A percentile compares a stretch with the other conserved stretches of the same genome.
Evolutionary conservation across 306 rosid genomes (phyloP).

Genomic region (Ormosia semicastrata): DNA sequence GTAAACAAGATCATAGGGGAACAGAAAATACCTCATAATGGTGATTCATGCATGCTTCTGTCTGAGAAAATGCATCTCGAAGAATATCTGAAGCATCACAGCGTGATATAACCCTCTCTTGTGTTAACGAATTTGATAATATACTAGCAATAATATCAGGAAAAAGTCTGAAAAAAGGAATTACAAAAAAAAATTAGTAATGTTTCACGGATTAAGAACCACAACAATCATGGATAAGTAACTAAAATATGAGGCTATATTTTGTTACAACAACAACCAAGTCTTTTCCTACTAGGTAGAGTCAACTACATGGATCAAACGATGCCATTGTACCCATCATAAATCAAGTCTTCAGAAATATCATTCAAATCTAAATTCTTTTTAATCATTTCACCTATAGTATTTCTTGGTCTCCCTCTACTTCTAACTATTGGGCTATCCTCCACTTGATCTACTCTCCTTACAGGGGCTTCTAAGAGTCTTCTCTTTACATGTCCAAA

Average conservation of each 20-base stretch:
- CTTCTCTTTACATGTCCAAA: too few relatives aligned
- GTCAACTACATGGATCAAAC: too few relatives aligned
- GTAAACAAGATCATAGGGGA: constrained; percentile 18
- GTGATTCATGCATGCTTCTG: constrained; percentile 78
- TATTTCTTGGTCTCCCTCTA: too few relatives aligned
- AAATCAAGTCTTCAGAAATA: too few relatives aligned
- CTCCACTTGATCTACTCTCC: too few relatives aligned
- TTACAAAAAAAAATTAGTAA: constrained; percentile 13
- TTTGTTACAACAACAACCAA: too few relatives aligned
- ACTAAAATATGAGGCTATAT: neutral
- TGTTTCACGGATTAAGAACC: constrained; percentile 11
- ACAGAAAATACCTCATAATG: constrained; percentile 68
- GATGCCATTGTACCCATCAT: too few relatives aligned
- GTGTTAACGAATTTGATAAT: constrained; percentile 67
- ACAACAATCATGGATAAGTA: neutral
- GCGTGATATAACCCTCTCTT: constrained; percentile 67
- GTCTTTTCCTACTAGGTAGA: too few relatives aligned
- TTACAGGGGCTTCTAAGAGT: too few relatives aligned
- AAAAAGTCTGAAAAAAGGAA: constrained; percentile 65
- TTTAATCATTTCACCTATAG: too few relatives aligned
- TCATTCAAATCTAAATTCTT: too few relatives aligned
- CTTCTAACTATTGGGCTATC: too few relatives aligned
- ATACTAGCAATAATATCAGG: constrained; percentile 69
- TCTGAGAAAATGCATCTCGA: constrained; percentile 80
- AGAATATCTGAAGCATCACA: constrained; percentile 91